Evolutionary conservation across 31 red algal genomes (phyloP).

Genomic region (Asparagopsis taxiformis): DNA sequence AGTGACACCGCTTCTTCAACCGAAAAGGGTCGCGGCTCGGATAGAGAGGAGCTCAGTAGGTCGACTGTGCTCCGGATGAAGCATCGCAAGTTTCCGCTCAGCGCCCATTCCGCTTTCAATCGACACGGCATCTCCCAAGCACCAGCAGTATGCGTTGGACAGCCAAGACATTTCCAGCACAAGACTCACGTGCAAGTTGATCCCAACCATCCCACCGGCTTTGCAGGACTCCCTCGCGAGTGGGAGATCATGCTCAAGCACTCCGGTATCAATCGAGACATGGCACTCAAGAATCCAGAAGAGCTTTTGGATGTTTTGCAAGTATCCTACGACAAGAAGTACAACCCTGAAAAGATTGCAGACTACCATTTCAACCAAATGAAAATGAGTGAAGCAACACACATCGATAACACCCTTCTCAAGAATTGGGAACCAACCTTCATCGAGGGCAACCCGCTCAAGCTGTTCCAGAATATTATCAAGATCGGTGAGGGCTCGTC

Average conservation of each 20-base stretch:
- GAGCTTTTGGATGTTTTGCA: constrained; percentile 89
- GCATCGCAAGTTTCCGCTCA: constrained; percentile 40
- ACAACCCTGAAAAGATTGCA: constrained; percentile 28
- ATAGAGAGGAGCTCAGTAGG: constrained; percentile 49
- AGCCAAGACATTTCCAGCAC: constrained; percentile 79
- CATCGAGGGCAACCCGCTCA: constrained; percentile 71
- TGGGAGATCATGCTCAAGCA: constrained; percentile 91
- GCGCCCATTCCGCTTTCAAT: constrained; percentile 1
- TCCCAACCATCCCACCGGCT: constrained; percentile 70
- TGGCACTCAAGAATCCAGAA: constrained; percentile 78
- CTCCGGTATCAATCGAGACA: constrained; percentile 82
- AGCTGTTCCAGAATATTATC: constrained; percentile 70
- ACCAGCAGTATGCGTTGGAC: constrained; percentile 61
- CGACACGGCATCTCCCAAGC: constrained; percentile 28
- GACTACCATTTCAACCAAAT: constrained; percentile 63
- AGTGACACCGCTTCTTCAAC: constrained; percentile 9
- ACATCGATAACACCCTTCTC: constrained; percentile 45
- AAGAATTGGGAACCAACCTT: constrained; percentile 78
- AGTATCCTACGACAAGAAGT: constrained; percentile 61
- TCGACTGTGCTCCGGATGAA: constrained; percentile 60
- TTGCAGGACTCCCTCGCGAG: constrained; percentile 88
- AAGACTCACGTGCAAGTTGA: constrained; percentile 88
- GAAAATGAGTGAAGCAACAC: constrained; percentile 66
- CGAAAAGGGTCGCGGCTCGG: constrained; percentile 7
- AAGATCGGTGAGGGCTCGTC: constrained; percentile 92